Percentiles rank a stretch among this genome's conserved stretches.
phyloP scores from a whole-genome alignment of 1,284 basidiomycete genomes.

The Hypsizygus ulmarius region DNA sequence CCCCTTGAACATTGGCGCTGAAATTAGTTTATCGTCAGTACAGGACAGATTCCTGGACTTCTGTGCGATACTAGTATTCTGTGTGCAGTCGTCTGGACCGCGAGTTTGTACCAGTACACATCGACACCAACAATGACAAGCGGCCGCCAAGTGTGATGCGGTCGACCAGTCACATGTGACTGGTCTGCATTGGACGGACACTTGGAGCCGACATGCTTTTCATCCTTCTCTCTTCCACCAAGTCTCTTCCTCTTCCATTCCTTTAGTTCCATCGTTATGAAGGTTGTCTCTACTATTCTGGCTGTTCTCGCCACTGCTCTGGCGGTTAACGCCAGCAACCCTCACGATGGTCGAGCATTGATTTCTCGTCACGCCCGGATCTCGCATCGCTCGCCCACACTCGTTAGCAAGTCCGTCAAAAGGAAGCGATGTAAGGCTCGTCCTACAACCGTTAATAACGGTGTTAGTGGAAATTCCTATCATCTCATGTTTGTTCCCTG shows the following conservation, averaged over 20 bases:
- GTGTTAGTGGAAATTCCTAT: background rate
- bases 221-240: constrained; percentile 14
- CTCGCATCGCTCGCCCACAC: constrained; percentile 28
- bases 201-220: constrained; percentile 11
- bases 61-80: background rate
- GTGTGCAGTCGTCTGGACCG: background rate
- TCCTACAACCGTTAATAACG: constrained; percentile 6
- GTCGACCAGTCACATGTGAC: constrained; percentile 17
- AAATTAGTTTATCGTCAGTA: too few relatives aligned
- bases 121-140: too few relatives aligned
- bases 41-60: too few relatives aligned
- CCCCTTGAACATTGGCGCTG: too few relatives aligned
- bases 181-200: constrained; percentile 15
- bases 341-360: constrained; percentile 28
- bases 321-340: constrained; percentile 36
- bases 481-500: background rate
- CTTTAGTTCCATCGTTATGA: constrained; percentile 27
- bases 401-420: constrained; percentile 23
- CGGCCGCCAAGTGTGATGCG: constrained; percentile 6
- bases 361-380: constrained; percentile 35
- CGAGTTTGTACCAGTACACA: too few relatives aligned
- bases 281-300: constrained; percentile 34
- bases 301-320: constrained; percentile 38
- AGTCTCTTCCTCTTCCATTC: constrained; percentile 16
- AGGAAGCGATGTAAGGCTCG: constrained; percentile 31